Evolutionary conservation across 164 flowering plant genomes (phyloP).

Genomic region (Pachysandra terminalis): DNA sequence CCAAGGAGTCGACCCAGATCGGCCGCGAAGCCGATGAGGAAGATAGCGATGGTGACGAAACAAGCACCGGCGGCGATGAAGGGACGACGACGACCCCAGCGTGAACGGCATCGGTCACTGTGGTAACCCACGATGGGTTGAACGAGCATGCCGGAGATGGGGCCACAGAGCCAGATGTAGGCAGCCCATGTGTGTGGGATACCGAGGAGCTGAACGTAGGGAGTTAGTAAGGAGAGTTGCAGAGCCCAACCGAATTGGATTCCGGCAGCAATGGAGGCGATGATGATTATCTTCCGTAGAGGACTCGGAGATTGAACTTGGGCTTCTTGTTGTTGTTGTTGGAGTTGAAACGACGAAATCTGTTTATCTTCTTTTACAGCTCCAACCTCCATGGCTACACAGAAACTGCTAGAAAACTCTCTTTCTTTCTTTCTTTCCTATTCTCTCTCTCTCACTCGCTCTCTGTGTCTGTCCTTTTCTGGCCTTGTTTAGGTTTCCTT

Average conservation of each 20-base stretch:
- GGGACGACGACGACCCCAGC: conserved; percentile 71
- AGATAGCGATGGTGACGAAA: conserved; percentile 45
- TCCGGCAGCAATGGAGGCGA: conserved; percentile 67
- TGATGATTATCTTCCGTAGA: conserved; percentile 30
- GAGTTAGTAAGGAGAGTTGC: conserved; percentile 69
- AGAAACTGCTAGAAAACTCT: too few relatives aligned
- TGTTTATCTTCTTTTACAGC: too few relatives aligned
- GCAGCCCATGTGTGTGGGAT: conserved; percentile 69
- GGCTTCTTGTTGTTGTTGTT: neutral
- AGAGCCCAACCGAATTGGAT: conserved; percentile 83
- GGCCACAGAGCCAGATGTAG: conserved; percentile 81
- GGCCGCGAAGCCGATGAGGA: conserved; percentile 67
- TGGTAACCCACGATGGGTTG: conserved; percentile 69
- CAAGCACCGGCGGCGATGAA: conserved; percentile 57
- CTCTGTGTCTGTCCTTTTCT: too few relatives aligned
- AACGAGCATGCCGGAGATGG: conserved; percentile 68
- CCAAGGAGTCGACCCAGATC: conserved; percentile 49
- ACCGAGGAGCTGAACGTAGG: conserved; percentile 68
- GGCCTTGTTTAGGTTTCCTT: too few relatives aligned
- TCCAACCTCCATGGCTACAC: too few relatives aligned
- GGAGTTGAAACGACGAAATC: neutral
- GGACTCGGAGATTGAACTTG: conserved; percentile 13
- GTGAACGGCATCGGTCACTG: conserved; percentile 54
- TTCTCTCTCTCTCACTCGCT: too few relatives aligned
- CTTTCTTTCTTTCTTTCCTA: too few relatives aligned